phyloP scores from a whole-genome alignment of 768 basidiomycete genomes.

The Leccinellum luteum region DNA sequence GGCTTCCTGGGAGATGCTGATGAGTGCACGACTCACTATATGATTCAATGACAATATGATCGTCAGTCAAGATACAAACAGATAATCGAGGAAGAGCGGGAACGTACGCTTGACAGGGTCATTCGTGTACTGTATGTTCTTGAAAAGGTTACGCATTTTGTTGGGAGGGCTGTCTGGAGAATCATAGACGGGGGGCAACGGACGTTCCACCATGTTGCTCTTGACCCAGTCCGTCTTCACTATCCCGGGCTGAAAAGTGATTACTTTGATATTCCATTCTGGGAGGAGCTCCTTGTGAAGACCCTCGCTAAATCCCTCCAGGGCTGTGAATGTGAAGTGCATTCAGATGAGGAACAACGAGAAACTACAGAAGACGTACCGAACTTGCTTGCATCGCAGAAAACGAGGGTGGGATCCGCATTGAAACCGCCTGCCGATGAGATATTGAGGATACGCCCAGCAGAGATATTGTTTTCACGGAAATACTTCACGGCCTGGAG shows the following conservation, averaged over 20 bases:
- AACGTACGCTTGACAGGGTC: slow-evolving; percentile 17
- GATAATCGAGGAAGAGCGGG: neutral
- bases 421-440: slow-evolving; percentile 21
- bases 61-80: neutral
- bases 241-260: slow-evolving; percentile 20
- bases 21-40: slow-evolving; percentile 19
- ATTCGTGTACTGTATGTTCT: neutral
- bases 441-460: slow-evolving; percentile 23
- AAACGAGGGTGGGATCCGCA: slow-evolving; percentile 15
- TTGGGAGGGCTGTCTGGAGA: slow-evolving; percentile 14
- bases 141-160: slow-evolving; percentile 11
- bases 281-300: slow-evolving; percentile 22
- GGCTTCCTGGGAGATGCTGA: slow-evolving; percentile 15
- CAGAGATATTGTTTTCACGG: slow-evolving; percentile 26
- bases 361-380: slow-evolving; percentile 4
- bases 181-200: slow-evolving; percentile 16
- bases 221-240: slow-evolving; percentile 23
- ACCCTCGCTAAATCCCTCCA: slow-evolving; percentile 27
- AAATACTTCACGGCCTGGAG: slow-evolving; percentile 28
- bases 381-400: slow-evolving; percentile 24
- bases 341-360: neutral
- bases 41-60: slow-evolving; percentile 1
- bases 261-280: slow-evolving; percentile 29
- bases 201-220: slow-evolving; percentile 13
- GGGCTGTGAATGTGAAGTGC: slow-evolving; percentile 11